Percentiles rank a stretch among this genome's conserved stretches.
Evolutionary conservation across 1,284 basidiomycete genomes (phyloP).

Genomic region (Coniferiporia sulphurascens): DNA sequence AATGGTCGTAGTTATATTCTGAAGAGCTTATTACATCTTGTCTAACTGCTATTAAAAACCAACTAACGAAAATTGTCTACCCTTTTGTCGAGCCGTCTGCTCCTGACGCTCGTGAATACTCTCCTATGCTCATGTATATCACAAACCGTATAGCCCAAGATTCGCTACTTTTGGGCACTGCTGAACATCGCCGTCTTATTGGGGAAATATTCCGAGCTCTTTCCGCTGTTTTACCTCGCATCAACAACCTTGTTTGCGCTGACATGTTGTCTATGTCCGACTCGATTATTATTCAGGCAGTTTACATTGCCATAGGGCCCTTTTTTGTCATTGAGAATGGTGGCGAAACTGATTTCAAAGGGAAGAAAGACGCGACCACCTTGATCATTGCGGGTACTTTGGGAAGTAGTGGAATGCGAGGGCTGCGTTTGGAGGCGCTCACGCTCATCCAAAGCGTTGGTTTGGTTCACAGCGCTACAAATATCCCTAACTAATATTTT

Average conservation of each 20-base stretch:
- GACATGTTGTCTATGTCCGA: conserved; percentile 77
- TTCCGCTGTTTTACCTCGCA: conserved; percentile 60
- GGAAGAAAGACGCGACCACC: conserved; percentile 44
- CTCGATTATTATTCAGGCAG: conserved; percentile 81
- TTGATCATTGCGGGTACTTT: conserved; percentile 52
- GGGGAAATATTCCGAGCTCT: conserved; percentile 64
- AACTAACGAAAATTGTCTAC: conserved; percentile 76
- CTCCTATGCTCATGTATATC: conserved; percentile 51
- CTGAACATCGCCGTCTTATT: conserved; percentile 48
- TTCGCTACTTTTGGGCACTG: conserved; percentile 24
- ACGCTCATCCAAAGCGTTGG: conserved; percentile 79
- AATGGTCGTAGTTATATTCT: conserved; percentile 63
- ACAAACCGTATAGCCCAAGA: conserved; percentile 37
- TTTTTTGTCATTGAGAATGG: conserved; percentile 79
- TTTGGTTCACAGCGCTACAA: conserved; percentile 17
- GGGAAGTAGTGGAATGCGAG: conserved; percentile 73
- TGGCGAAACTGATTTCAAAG: conserved; percentile 44
- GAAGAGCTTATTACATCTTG: conserved; percentile 86
- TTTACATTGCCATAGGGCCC: conserved; percentile 89
- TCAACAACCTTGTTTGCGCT: conserved; percentile 63
- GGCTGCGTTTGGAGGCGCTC: conserved; percentile 76
- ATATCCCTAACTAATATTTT: conserved; percentile 9
- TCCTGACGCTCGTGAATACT: conserved; percentile 38
- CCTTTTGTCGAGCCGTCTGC: conserved; percentile 78
- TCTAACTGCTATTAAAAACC: conserved; percentile 72